phyloP scores from a whole-genome alignment of 225 moss, liverwort and hornwort genomes.

The Marchantia paleacea region DNA sequence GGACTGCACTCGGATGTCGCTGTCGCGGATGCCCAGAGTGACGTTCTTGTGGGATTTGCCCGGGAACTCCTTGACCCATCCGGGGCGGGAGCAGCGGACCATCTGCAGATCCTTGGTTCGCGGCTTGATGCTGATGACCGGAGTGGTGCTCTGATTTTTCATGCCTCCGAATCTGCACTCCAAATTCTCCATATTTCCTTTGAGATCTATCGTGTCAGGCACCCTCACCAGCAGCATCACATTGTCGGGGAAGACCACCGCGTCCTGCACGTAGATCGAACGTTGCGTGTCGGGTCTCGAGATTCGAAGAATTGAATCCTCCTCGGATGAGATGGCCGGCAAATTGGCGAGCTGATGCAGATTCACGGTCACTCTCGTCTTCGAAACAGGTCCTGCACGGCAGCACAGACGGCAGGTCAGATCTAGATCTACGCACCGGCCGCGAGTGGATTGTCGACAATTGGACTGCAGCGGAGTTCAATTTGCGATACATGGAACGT shows the following conservation, averaged over 20 bases:
- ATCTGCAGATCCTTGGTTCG: slow-evolving; percentile 35
- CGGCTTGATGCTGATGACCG: slow-evolving; percentile 35
- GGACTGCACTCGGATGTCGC: slow-evolving; percentile 29
- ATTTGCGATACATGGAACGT: neutral
- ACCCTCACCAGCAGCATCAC: slow-evolving; percentile 44
- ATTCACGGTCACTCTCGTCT: slow-evolving; percentile 10
- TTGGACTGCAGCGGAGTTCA: neutral
- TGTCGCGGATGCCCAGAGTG: slow-evolving; percentile 34
- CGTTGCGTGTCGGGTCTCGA: slow-evolving; percentile 18
- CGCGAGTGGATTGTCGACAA: too few relatives aligned
- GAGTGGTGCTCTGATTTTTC: slow-evolving; percentile 20
- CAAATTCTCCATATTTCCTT: slow-evolving; percentile 27
- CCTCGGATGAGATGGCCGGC: slow-evolving; percentile 18
- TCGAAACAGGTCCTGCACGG: slow-evolving; percentile 22
- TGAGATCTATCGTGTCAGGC: slow-evolving; percentile 25
- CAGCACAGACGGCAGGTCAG: neutral
- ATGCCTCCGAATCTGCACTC: slow-evolving; percentile 39
- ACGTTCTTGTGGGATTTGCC: slow-evolving; percentile 27
- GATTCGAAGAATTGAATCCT: neutral
- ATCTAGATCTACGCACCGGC: too few relatives aligned
- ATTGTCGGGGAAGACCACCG: slow-evolving; percentile 39
- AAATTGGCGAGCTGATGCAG: slow-evolving; percentile 7
- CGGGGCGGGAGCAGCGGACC: slow-evolving; percentile 34
- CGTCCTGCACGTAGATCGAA: slow-evolving; percentile 43
- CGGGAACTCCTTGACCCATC: slow-evolving; percentile 24